These are phyloP conservation scores for Polyplosphaeria fusca DNA, from an alignment of 495 filamentous ascomycete species.

Conservation along the genomic window DNA sequence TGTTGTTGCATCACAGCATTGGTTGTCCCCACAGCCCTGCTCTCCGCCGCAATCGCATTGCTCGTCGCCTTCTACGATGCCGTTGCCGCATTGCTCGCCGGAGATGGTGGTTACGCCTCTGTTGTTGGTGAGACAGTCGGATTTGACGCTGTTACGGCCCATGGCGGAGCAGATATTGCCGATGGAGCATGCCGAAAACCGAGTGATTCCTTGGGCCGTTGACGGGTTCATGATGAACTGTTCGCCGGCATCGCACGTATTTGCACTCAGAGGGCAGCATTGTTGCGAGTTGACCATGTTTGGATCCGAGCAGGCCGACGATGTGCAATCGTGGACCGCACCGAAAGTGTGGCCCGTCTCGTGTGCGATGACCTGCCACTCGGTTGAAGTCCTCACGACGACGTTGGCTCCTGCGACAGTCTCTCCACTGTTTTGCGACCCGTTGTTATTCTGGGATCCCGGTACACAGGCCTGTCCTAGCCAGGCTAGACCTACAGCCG, in stretches of 20 bases:
- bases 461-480: conserved; percentile 79
- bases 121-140: conserved; percentile 75
- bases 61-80: conserved; percentile 91
- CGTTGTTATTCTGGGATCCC: conserved; percentile 43
- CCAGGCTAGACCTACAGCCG: conserved; percentile 93
- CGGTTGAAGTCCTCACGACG: conserved; percentile 74
- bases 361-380: conserved; percentile 97
- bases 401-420: conserved; percentile 84
- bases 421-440: conserved; percentile 52
- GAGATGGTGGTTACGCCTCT: conserved; percentile 80
- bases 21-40: conserved; percentile 65
- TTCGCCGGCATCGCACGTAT: conserved; percentile 69
- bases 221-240: conserved; percentile 95
- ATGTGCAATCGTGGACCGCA: conserved; percentile 88
- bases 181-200: conserved; percentile 83
- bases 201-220: conserved; percentile 63
- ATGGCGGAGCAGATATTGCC: conserved; percentile 96
- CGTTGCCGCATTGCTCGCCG: conserved; percentile 87
- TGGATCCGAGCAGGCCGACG: conserved; percentile 59
- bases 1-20: conserved; percentile 80
- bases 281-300: conserved; percentile 64
- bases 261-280: conserved; percentile 78
- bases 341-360: conserved; percentile 95
- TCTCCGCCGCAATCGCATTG: conserved; percentile 92
- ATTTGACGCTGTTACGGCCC: conserved; percentile 72